Percentiles rank a stretch among this genome's conserved stretches.
Conservation (phyloP, 495 filamentous ascomycete species). For the Neurospora intermedia region DNA sequence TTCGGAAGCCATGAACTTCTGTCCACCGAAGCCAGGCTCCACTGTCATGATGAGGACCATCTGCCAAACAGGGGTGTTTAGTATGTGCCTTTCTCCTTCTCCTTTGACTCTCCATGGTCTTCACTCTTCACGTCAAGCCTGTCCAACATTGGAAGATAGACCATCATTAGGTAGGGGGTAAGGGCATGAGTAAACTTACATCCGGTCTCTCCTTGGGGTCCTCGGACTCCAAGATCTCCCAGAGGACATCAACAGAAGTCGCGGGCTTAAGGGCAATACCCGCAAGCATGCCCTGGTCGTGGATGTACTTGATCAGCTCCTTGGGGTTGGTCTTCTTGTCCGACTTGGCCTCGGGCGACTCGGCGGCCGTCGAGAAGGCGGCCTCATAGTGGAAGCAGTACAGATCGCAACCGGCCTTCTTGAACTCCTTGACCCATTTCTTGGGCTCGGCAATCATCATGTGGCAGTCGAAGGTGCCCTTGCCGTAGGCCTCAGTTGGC, state of each 20-base stretch:
- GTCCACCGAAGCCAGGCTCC: constrained; percentile 92
- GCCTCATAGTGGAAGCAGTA: constrained; percentile 99
- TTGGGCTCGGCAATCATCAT: constrained; percentile 99
- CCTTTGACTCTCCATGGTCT: not conserved
- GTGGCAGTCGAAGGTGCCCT: constrained; percentile 96
- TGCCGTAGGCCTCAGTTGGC: constrained; percentile 43
- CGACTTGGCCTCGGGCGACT: constrained; percentile 56
- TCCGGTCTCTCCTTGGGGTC: constrained; percentile 73
- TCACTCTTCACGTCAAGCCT: not conserved
- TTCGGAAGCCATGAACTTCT: constrained; percentile 95
- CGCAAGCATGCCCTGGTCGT: constrained; percentile 77
- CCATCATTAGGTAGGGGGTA: not conserved
- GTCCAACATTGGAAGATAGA: not conserved
- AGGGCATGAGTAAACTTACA: constrained; percentile 41
- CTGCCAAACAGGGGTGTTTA: constrained; percentile 31
- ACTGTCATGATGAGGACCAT: constrained; percentile 99
- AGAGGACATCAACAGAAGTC: constrained; percentile 81
- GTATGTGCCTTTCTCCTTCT: not conserved
- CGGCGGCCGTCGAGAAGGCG: constrained; percentile 79
- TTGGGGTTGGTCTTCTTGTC: constrained; percentile 63
- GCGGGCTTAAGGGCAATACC: constrained; percentile 94
- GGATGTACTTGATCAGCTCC: constrained; percentile 82
- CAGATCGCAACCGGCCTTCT: constrained; percentile 86
- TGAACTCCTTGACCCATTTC: constrained; percentile 93
- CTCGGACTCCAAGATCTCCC: constrained; percentile 67